phyloP scores from a whole-genome alignment of 2,329 filamentous ascomycete genomes.

The Xylaria multiplex region DNA sequence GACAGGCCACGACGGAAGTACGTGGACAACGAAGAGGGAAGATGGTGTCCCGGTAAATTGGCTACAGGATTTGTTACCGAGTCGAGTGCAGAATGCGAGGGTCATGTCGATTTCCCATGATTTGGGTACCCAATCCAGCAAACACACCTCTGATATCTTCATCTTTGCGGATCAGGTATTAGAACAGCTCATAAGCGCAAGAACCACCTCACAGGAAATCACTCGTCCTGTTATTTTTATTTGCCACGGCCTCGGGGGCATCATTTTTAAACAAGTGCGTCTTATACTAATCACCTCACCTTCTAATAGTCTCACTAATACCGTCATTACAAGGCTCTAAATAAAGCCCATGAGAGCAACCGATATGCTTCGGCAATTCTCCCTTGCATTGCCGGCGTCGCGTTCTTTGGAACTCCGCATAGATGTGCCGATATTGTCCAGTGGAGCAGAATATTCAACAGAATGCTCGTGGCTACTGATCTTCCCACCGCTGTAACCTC shows the following conservation, averaged over 20 bases:
- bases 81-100: neutral
- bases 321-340: too few species aligned
- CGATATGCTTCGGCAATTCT: too few species aligned
- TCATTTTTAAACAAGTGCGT: slow-evolving; percentile 1
- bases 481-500: too few species aligned
- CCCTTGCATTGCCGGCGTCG: too few species aligned
- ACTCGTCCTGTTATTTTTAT: neutral
- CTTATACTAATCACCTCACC: too few species aligned
- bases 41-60: neutral
- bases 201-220: neutral
- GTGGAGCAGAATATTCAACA: too few species aligned
- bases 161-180: neutral
- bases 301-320: too few species aligned
- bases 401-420: too few species aligned
- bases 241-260: slow-evolving; percentile 5
- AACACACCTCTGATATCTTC: neutral
- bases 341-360: too few species aligned
- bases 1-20: neutral
- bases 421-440: too few species aligned
- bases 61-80: neutral
- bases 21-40: neutral
- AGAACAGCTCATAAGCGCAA: neutral
- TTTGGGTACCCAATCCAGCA: neutral
- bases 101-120: neutral
- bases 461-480: too few species aligned